Base-by-base conservation (phyloP, 805 yeast genomes). In the Kuraishia hungarica region DNA sequence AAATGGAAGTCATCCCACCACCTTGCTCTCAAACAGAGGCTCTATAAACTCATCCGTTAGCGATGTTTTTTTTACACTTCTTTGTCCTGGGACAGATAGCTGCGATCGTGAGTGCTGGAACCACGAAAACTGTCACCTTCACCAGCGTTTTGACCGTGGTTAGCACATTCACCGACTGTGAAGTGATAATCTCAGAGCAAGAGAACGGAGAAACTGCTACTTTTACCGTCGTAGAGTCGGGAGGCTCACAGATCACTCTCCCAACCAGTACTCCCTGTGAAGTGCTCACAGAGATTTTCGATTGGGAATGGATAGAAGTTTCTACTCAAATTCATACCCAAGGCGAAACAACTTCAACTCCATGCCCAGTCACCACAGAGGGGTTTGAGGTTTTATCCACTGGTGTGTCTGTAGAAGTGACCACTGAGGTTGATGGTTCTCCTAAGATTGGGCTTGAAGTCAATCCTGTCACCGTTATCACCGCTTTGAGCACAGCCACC, bases 381-480 rank as follows among this genome's bases (percentile, higher is more conserved):
- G 11, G 17, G 3, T 7, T 35, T 35, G 17, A 6, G 4, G 5
- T 7, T 7, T 7, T 17, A 35, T 35, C 43, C 43, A 35, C 43
- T 13, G 43, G 43, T 3, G 17, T 35, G 17, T 35, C 43, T 15
- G 43, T 35, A 35, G 43, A 35, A 13, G 11, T 17, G 8, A 7
- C 11, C 4, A 17, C 11, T 35, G 43, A 17, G 17, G 11, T 13
- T 2, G 11, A 10, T 35, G 17, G 64, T 78, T 50, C 72, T 28
- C 35, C 35, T 11, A 28, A 28, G 11, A 11, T 28, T 6, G 6
- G 6, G 35, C 6, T 11, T 28, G 35, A 28, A 11, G 11, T 7
- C 6, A 28, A 28, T 28, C 35, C 35, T 28, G 35, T 28, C 35
- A 28, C 35, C 11, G 35, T 28, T 11, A 6, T 28, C 35, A 28